Percentiles rank a stretch among this genome's conserved stretches.
phyloP scores from a whole-genome alignment of 257 asterid species.

The Solanum commersonii region DNA sequence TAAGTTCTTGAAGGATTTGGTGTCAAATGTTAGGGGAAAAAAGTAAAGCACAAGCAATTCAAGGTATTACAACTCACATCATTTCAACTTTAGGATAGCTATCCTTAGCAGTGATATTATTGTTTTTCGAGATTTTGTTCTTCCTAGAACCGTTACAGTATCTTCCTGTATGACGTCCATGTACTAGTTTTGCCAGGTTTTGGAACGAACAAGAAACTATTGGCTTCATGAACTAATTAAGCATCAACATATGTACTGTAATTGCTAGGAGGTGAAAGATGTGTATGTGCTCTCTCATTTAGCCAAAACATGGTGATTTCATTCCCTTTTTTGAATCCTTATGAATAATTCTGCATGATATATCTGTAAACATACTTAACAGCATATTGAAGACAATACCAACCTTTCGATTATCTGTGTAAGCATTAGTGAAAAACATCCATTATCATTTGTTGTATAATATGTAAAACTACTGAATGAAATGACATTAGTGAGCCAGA shows the following conservation, averaged over 20 bases:
- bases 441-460: neutral
- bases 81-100: neutral
- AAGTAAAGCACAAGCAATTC: neutral
- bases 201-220: neutral
- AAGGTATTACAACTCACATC: neutral
- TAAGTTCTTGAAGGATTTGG: conserved; percentile 44
- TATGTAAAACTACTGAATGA: neutral
- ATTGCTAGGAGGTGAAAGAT: neutral
- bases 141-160: neutral
- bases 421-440: neutral
- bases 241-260: neutral
- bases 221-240: neutral
- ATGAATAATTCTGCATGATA: neutral
- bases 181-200: neutral
- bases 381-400: neutral
- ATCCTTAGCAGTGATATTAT: neutral
- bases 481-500: neutral
- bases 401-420: neutral
- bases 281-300: neutral
- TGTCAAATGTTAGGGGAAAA: conserved; percentile 1
- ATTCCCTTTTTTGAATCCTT: neutral
- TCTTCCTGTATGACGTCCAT: neutral
- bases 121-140: neutral
- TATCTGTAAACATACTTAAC: neutral
- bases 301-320: neutral